These are phyloP conservation scores for Phoenix dactylifera DNA, from an alignment of 176 grass and related monocot genomes.

Conservation along the genomic window DNA sequence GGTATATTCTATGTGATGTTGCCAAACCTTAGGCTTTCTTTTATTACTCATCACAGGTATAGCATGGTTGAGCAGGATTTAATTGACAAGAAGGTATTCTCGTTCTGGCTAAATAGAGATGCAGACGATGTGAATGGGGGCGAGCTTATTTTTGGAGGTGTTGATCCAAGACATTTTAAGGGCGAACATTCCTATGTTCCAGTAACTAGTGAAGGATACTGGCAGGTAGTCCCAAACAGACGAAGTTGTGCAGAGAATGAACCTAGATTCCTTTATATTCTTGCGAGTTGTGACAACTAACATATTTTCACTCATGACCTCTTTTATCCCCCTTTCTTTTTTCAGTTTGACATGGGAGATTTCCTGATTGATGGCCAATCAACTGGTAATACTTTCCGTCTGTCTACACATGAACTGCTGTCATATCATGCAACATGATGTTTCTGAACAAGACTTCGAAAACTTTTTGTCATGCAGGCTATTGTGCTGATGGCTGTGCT, in stretches of 20 bases:
- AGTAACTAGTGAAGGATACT: slow-evolving; percentile 76
- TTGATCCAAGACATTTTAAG: slow-evolving; percentile 63
- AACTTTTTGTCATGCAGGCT: slow-evolving; percentile 30
- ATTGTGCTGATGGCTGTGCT: slow-evolving; percentile 67
- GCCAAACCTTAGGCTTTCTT: neutral
- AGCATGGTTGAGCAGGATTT: slow-evolving; percentile 74
- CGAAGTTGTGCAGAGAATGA: no score
- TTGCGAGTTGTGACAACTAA: no score
- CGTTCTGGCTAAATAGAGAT: slow-evolving; percentile 85
- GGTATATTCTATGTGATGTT: no score
- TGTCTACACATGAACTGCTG: neutral
- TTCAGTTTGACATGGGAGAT: slow-evolving; percentile 74
- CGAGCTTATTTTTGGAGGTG: slow-evolving; percentile 80
- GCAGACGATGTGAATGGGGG: slow-evolving; percentile 44
- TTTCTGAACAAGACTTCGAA: no score
- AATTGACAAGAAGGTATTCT: slow-evolving; percentile 58
- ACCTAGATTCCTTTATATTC: no score
- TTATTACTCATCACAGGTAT: slow-evolving; percentile 33
- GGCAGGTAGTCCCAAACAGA: slow-evolving; percentile 29
- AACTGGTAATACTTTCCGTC: slow-evolving; percentile 30
- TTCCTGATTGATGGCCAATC: slow-evolving; percentile 76
- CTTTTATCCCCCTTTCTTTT: neutral
- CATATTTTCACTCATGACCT: no score
- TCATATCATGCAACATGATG: no score
- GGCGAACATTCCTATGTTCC: slow-evolving; percentile 75